phyloP scores from a whole-genome alignment of 768 basidiomycete genomes.

The Clavaria fumosa region DNA sequence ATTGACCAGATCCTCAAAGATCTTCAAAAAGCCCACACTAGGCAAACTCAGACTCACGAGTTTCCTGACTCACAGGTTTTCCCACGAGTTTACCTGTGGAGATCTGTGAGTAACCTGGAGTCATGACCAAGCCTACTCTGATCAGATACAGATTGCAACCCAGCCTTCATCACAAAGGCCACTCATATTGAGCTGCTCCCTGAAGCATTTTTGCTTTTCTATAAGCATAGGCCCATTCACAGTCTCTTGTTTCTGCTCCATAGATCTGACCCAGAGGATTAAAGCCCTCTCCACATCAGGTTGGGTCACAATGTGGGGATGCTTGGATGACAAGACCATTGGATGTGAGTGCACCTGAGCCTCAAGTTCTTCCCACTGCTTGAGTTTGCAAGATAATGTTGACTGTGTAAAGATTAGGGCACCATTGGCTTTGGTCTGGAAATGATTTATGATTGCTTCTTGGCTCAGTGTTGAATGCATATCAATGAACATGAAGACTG shows the following conservation, averaged over 20 bases:
- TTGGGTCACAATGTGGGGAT: constrained; percentile 16
- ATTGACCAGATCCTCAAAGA: constrained; percentile 9
- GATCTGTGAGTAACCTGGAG: too few relatives aligned
- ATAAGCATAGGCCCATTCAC: constrained; percentile 17
- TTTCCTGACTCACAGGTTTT: too few relatives aligned
- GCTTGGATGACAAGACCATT: constrained; percentile 17
- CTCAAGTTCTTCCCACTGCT: constrained; percentile 7
- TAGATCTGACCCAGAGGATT: constrained; percentile 17
- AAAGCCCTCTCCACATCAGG: constrained; percentile 23
- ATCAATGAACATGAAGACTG: constrained; percentile 13
- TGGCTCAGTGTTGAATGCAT: constrained; percentile 12
- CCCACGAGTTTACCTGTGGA: too few relatives aligned
- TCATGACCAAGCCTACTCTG: not conserved
- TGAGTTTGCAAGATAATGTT: constrained; percentile 14
- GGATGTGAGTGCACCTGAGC: constrained; percentile 9
- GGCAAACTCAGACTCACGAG: too few relatives aligned
- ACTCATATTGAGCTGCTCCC: constrained; percentile 16
- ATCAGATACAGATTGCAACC: constrained; percentile 10
- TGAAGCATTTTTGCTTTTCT: constrained; percentile 14
- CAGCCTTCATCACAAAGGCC: constrained; percentile 13
- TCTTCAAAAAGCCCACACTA: too few relatives aligned
- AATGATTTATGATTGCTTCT: constrained; percentile 11
- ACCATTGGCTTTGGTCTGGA: constrained; percentile 9
- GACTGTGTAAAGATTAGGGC: constrained; percentile 15
- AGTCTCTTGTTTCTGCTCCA: constrained; percentile 15